Percentiles rank a stretch among this genome's conserved stretches.
Evolutionary conservation across 2,329 filamentous ascomycete genomes (phyloP).

Genomic region (Phyllosticta capitalensis): DNA sequence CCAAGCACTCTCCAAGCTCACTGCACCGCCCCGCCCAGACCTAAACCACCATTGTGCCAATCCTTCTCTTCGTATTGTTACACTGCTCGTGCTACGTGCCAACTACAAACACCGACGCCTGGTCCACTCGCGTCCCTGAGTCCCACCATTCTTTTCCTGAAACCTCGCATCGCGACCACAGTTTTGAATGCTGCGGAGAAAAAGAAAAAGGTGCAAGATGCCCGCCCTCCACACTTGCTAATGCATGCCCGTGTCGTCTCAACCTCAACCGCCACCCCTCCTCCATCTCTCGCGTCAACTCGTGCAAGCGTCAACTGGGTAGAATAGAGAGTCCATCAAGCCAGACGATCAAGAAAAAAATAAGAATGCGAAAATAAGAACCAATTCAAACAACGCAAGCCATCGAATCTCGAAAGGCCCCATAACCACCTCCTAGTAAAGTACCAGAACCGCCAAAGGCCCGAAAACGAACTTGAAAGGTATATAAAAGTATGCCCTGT

Average conservation of each 20-base stretch:
- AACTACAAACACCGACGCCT: background rate
- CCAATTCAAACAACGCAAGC: background rate
- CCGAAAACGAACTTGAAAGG: background rate
- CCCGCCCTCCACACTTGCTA: background rate
- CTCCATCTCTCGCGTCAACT: background rate
- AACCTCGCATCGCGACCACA: background rate
- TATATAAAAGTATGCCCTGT: background rate
- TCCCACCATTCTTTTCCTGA: background rate
- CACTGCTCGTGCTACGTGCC: background rate
- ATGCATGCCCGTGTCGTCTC: background rate
- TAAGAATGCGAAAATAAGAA: background rate
- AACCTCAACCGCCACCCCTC: background rate
- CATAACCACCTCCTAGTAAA: background rate
- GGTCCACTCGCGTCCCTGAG: background rate
- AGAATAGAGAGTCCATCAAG: background rate
- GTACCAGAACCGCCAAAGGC: background rate
- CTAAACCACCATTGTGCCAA: background rate
- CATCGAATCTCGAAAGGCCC: background rate
- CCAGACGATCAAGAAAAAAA: background rate
- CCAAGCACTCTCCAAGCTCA: background rate
- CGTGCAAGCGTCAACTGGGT: background rate
- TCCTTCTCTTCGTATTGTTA: background rate
- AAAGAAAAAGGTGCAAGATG: background rate
- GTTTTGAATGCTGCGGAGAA: background rate
- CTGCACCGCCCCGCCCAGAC: background rate